These are phyloP conservation scores for Prunus mume DNA, from an alignment of 306 rosid genomes.

Conservation along the genomic window DNA sequence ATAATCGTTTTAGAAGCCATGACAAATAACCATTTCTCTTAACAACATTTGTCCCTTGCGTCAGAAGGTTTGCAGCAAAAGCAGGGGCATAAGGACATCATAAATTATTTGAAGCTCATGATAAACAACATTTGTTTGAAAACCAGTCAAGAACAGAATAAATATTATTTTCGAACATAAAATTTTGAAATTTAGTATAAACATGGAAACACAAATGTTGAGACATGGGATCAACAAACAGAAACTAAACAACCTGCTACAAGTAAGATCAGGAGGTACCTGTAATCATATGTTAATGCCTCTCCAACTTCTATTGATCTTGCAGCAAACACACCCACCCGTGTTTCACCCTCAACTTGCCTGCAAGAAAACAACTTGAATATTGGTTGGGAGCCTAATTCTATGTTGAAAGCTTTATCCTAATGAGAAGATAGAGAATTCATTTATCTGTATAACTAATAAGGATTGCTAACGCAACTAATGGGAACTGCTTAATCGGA, in stretches of 20 bases:
- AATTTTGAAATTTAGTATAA: background rate
- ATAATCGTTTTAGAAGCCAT: background rate
- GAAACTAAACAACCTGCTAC: background rate
- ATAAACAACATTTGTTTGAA: background rate
- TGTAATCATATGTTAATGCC: constrained; percentile 83
- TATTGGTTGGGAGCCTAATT: background rate
- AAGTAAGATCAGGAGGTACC: constrained; percentile 40
- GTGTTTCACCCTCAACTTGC: constrained; percentile 94
- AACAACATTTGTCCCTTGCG: background rate
- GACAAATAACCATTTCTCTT: background rate
- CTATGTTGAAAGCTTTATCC: background rate
- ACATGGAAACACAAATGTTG: background rate
- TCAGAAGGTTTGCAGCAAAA: background rate
- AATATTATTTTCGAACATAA: background rate
- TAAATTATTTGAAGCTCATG: background rate
- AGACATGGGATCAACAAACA: background rate
- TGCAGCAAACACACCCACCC: constrained; percentile 81
- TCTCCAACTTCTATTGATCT: constrained; percentile 75
- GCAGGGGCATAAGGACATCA: background rate
- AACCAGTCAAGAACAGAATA: background rate
- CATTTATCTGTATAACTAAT: background rate
- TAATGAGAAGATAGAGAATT: background rate
- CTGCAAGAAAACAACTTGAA: constrained; percentile 37
- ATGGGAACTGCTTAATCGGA: background rate
- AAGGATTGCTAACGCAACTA: background rate